phyloP scores from a whole-genome alignment of 441 rosid species.

The Theobroma grandiflorum region DNA sequence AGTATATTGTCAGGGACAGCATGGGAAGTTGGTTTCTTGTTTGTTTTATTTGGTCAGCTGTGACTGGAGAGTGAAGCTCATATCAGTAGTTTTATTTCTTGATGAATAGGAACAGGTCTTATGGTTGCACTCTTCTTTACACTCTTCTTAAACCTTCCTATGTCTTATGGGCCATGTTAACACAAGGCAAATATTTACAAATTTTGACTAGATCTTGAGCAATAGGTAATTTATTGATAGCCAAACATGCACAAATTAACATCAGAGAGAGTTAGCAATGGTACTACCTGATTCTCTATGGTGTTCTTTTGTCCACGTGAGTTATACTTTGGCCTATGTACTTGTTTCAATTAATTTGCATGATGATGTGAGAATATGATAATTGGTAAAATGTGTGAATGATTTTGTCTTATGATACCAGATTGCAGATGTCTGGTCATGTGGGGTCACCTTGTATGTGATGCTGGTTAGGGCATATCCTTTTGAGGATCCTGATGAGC shows the following conservation, averaged over 20 bases:
- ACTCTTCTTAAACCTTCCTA: not conserved
- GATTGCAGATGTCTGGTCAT: conserved; percentile 89
- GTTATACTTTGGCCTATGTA: too few relatives aligned
- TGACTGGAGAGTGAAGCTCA: not conserved
- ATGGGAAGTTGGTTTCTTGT: not conserved
- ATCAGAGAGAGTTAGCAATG: not conserved
- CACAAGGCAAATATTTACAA: not conserved
- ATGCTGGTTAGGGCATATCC: conserved; percentile 83
- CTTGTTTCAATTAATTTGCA: not conserved
- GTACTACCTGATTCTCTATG: not conserved
- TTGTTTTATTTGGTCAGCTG: not conserved
- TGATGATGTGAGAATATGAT: not conserved
- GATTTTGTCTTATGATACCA: conserved; percentile 34
- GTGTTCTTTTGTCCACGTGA: not conserved
- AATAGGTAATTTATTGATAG: not conserved
- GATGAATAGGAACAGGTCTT: not conserved
- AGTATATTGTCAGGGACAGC: not conserved
- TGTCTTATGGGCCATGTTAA: not conserved
- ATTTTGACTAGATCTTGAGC: not conserved
- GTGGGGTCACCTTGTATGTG: conserved; percentile 75
- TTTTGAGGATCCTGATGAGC: conserved; percentile 76
- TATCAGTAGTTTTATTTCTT: not conserved
- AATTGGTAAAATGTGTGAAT: not conserved
- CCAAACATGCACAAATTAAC: not conserved
- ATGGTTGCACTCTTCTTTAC: not conserved